These are phyloP conservation scores for Globisporangium canariense DNA, from an alignment of 352 stramenopile genomes.

Conservation along the genomic window DNA sequence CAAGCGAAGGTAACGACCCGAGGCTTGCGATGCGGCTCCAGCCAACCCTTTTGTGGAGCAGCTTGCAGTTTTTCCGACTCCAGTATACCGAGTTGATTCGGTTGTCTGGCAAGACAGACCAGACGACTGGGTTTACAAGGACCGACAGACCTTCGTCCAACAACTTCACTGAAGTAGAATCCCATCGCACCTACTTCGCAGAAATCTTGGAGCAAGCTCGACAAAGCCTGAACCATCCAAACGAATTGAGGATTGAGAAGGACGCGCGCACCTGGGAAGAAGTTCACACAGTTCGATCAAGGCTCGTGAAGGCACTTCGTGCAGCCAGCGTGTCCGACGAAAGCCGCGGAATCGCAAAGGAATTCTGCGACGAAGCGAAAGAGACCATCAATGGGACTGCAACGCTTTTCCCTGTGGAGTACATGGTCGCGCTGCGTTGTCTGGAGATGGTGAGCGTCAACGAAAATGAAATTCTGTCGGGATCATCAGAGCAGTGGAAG, in stretches of 20 bases:
- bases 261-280: slow-evolving; percentile 38
- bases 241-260: slow-evolving; percentile 33
- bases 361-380: slow-evolving; percentile 29
- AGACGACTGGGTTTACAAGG: neutral
- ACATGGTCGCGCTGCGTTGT: slow-evolving; percentile 48
- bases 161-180: slow-evolving; percentile 7
- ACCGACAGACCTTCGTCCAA: neutral
- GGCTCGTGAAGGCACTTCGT: slow-evolving; percentile 37
- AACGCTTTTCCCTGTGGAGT: slow-evolving; percentile 57
- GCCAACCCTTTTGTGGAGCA: slow-evolving; percentile 32
- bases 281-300: slow-evolving; percentile 31
- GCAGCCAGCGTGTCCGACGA: slow-evolving; percentile 22
- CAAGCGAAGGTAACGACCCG: slow-evolving; percentile 43
- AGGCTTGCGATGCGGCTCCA: slow-evolving; percentile 48
- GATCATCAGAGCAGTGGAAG: slow-evolving; percentile 30
- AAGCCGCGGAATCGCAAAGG: slow-evolving; percentile 18
- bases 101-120: slow-evolving; percentile 7
- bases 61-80: slow-evolving; percentile 54
- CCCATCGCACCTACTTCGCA: slow-evolving; percentile 5
- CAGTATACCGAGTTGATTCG: slow-evolving; percentile 50
- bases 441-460: slow-evolving; percentile 34
- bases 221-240: slow-evolving; percentile 13
- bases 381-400: slow-evolving; percentile 36
- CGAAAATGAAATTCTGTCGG: slow-evolving; percentile 25
- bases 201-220: slow-evolving; percentile 6